Evolutionary conservation across 2,329 filamentous ascomycete species (phyloP), one percentile per base, ranked within the genome.

Genomic region (Cytospora chrysosperma): DNA sequence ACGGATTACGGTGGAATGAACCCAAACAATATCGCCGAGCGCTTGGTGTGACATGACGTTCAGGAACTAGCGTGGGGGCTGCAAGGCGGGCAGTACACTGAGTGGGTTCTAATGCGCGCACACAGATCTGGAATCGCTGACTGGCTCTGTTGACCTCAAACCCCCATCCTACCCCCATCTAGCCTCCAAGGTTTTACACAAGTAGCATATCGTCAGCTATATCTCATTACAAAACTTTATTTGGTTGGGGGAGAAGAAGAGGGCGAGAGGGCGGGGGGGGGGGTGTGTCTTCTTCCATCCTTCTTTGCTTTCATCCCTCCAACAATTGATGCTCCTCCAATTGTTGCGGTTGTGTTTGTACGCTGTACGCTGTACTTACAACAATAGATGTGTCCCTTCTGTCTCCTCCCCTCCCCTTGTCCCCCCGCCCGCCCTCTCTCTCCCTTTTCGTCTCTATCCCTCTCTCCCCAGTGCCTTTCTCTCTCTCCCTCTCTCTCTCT

Each of bases 141-240:
- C 52, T 63, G 64, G 64, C 63, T 64, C 27, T 17, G 24, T 19
- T 28, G 32, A 55, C 57, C 26, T 63, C 53, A 63, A n/a, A 43
- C 53, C 57, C 34, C 51, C 61, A 28, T 57, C 43, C 19, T 47
- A 15, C 30, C n/a, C 43, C 43, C 43, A 47, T 47, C 9, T 19
- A 9, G n/a, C n/a, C n/a, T 47, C 51, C 59, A 55, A 54, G 17
- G 61, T 17, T 58, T 62, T 43, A 34, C 30, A 55, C 37, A 52
- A 17, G 43, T 61, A 50, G 51, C 56, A 62, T 51, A 63, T 60
- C 47, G 52, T 28, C 19, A 27, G 52, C 56, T 64, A 57, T 57
- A 65, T 61, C 54, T 60, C 32, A 66, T 66, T 64, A 66, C 64
- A 66, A 57, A 66, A 61, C 64, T 53, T 37, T 66, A 59, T 59